Evolutionary conservation across 148 eudicot species (phyloP).

Genomic region (Silene conica): DNA sequence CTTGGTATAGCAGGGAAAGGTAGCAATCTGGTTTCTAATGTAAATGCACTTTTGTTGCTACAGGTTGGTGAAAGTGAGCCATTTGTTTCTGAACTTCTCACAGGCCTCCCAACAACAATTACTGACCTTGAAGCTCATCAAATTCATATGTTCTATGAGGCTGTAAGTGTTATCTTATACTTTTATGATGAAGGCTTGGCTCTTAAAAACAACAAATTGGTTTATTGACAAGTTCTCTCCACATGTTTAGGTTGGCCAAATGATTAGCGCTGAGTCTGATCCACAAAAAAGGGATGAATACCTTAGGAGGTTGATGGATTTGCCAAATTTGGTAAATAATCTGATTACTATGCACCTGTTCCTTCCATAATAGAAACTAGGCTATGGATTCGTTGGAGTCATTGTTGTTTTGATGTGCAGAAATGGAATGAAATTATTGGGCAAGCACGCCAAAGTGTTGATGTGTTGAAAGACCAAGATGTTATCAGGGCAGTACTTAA

Average conservation of each 20-base stretch:
- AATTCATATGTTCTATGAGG: slow-evolving; percentile 92
- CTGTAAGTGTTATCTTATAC: slow-evolving; percentile 48
- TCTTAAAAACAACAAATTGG: not conserved
- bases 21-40: not conserved
- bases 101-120: slow-evolving; percentile 81
- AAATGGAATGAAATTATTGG: slow-evolving; percentile 98
- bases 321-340: slow-evolving; percentile 80
- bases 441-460: slow-evolving; percentile 90
- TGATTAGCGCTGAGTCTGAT: slow-evolving; percentile 96
- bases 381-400: slow-evolving; percentile 11
- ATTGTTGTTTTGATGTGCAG: slow-evolving; percentile 39
- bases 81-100: slow-evolving; percentile 94
- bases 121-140: slow-evolving; percentile 90
- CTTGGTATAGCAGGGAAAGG: not conserved
- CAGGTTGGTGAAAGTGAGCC: slow-evolving; percentile 98
- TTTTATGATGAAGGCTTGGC: not conserved
- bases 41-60: slow-evolving; percentile 1
- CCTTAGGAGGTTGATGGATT: slow-evolving; percentile 85
- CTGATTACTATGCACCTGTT: not conserved
- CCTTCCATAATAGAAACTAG: not conserved
- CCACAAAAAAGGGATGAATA: slow-evolving; percentile 85
- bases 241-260: slow-evolving; percentile 67
- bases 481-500: slow-evolving; percentile 88
- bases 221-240: slow-evolving; percentile 5
- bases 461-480: slow-evolving; percentile 76